These are phyloP conservation scores for Pseudopithomyces chartarum DNA, from an alignment of 2,329 filamentous ascomycete species.

Conservation along the genomic window DNA sequence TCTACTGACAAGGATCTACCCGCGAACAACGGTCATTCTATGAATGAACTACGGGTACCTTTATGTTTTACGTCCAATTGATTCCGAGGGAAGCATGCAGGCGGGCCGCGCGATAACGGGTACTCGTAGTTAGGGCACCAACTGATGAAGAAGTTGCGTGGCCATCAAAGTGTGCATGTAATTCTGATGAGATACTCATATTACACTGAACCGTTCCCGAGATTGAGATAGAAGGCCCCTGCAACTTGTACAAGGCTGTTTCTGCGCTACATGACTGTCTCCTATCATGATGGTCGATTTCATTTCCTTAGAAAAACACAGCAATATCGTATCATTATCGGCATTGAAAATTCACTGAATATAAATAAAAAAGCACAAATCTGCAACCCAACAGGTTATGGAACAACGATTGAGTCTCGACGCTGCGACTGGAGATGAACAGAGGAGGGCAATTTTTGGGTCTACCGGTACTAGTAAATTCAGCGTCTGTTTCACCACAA, in stretches of 20 bases:
- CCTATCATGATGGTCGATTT: background rate
- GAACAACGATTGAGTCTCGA: too few species aligned
- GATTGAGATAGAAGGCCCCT: constrained; percentile 15
- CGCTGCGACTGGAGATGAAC: constrained; percentile 9
- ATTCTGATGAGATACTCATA: constrained; percentile 8
- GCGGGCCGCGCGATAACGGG: background rate
- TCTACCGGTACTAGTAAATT: constrained; percentile 20
- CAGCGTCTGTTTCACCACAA: constrained; percentile 23
- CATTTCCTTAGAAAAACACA: too few species aligned
- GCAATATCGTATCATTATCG: too few species aligned
- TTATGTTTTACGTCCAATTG: constrained; percentile 22
- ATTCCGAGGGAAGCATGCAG: constrained; percentile 27
- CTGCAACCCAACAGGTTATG: too few species aligned
- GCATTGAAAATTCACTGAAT: too few species aligned
- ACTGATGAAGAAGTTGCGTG: constrained; percentile 23
- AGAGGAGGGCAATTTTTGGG: constrained; percentile 24
- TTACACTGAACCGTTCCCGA: constrained; percentile 4
- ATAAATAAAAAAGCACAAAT: too few species aligned
- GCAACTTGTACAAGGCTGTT: constrained; percentile 10
- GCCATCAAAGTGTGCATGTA: constrained; percentile 23
- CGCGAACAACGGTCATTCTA: constrained; percentile 35
- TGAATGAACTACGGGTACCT: constrained; percentile 12
- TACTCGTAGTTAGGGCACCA: constrained; percentile 19
- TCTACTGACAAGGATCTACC: constrained; percentile 28
- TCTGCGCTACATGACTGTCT: constrained; percentile 3